A percentile compares a stretch with the other conserved stretches of the same genome.
Evolutionary conservation across 1,284 basidiomycete genomes (phyloP).

Genomic region (Boletus semigastroideus): DNA sequence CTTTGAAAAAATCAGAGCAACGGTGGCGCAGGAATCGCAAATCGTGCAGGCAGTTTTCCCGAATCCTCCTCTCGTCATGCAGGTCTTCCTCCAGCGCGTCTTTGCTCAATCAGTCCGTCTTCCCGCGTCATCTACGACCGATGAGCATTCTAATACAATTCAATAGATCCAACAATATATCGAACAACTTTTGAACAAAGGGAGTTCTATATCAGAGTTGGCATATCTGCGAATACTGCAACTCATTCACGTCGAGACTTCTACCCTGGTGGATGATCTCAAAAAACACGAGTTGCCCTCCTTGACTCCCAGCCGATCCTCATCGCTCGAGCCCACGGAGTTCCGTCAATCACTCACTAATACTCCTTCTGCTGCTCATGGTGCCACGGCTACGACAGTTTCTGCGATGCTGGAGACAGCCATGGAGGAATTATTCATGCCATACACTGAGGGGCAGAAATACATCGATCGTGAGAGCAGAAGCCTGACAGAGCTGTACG

Average conservation of each 20-base stretch:
- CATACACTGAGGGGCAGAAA: slow-evolving; percentile 88
- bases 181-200: slow-evolving; percentile 79
- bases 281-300: slow-evolving; percentile 88
- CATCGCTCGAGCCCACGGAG: slow-evolving; percentile 56
- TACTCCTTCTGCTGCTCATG: slow-evolving; percentile 39
- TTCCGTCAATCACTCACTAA: slow-evolving; percentile 56
- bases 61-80: slow-evolving; percentile 96
- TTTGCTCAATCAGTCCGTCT: slow-evolving; percentile 92
- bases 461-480: slow-evolving; percentile 94
- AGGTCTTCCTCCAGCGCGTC: slow-evolving; percentile 95
- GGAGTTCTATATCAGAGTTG: slow-evolving; percentile 77
- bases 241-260: slow-evolving; percentile 81
- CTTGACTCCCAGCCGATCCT: slow-evolving; percentile 51
- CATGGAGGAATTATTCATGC: slow-evolving; percentile 95
- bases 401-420: slow-evolving; percentile 90
- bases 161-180: slow-evolving; percentile 91
- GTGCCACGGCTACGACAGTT: slow-evolving; percentile 51
- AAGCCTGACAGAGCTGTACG: slow-evolving; percentile 83
- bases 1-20: slow-evolving; percentile 86
- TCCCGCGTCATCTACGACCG: neutral
- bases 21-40: slow-evolving; percentile 94
- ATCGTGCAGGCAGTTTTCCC: slow-evolving; percentile 99
- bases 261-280: slow-evolving; percentile 85
- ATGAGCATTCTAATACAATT: slow-evolving; percentile 9
- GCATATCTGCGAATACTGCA: slow-evolving; percentile 92